Evolutionary conservation across 2,329 filamentous ascomycete genomes (phyloP), one percentile per base, ranked within the genome.

Genomic region (Dothideomycetidae sp.): DNA sequence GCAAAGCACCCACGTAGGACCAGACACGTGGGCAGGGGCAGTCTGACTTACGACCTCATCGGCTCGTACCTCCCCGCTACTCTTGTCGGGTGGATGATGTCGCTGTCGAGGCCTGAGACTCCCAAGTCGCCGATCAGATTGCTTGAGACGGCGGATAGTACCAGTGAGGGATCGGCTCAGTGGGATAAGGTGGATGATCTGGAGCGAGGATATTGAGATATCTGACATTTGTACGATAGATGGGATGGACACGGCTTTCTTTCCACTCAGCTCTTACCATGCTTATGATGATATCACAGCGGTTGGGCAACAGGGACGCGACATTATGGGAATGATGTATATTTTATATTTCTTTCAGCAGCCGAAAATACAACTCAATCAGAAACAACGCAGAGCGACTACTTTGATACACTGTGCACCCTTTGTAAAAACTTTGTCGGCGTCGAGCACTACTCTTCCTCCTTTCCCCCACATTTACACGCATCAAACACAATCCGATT

Each of bases 21-120:
- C 1, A 72, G 88, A 46, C 77, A 82, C 41, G 79, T 94, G 11
- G 90, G 90, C 1, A 73, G 85, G 36, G 90, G 90, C 5, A 83
- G 84, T 35, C 68, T 79, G 39, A 67, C 85, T 1, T 96, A 96
- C 57, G 81, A 82, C 28, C 68, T 94, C 18, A 79, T 96, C 5
- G 90, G 86, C 4, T 71, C 73, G 28, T 88, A 79, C 72, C 69
- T 81, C 15, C 88, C 90, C 1, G 68, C 73, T 13, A 70, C 75
- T 2, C 55, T 94, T 11, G 79, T 96, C n/a, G 77, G 76, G 2
- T 90, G 83, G 81, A 93, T 96, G 81, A 79, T 96, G 73, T 85
- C 85, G 9, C 71, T 86, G 43, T 30, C 31, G 33, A 42, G 39
- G 26, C 33, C 33, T 30, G 15, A 11, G 21, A 26, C 7, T n/a